These are phyloP conservation scores for Fusarium penzigii DNA, from an alignment of 2,329 filamentous ascomycete species.

Conservation along the genomic window DNA sequence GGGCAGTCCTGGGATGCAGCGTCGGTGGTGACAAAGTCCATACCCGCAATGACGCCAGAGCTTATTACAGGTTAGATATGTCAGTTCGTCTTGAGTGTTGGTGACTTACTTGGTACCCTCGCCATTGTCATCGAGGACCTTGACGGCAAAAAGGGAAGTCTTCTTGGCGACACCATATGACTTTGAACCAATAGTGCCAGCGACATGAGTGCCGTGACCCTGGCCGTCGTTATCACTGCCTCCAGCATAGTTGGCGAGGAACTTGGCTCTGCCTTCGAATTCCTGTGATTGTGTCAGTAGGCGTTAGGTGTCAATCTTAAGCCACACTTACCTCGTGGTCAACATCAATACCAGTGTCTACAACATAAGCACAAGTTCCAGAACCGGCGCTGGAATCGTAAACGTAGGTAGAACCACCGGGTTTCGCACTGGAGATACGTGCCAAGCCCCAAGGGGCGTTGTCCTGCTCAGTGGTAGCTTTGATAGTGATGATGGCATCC, in stretches of 20 bases:
- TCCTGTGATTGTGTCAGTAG: constrained; percentile 16
- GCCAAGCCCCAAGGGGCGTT: constrained; percentile 43
- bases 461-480: constrained; percentile 32
- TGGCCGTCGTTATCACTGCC: constrained; percentile 31
- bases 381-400: constrained; percentile 43
- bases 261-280: constrained; percentile 38
- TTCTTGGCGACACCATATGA: constrained; percentile 45
- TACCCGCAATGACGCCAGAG: constrained; percentile 47
- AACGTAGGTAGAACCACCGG: constrained; percentile 35
- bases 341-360: constrained; percentile 47
- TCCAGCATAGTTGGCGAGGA: constrained; percentile 30
- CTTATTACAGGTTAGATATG: constrained; percentile 11
- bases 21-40: constrained; percentile 45
- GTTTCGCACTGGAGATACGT: constrained; percentile 37
- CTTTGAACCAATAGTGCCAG: constrained; percentile 36
- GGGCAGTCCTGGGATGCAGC: constrained; percentile 39
- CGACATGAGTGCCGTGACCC: constrained; percentile 45
- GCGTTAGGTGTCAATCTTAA: background rate
- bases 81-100: background rate
- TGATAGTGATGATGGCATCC: constrained; percentile 35
- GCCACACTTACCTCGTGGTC: constrained; percentile 38
- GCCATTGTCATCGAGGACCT: constrained; percentile 43
- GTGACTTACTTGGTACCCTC: constrained; percentile 29
- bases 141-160: constrained; percentile 44
- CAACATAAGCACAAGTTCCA: constrained; percentile 46